These are phyloP conservation scores for Triticum turgidum DNA, from an alignment of 176 grass and related monocot genomes.

Conservation along the genomic window DNA sequence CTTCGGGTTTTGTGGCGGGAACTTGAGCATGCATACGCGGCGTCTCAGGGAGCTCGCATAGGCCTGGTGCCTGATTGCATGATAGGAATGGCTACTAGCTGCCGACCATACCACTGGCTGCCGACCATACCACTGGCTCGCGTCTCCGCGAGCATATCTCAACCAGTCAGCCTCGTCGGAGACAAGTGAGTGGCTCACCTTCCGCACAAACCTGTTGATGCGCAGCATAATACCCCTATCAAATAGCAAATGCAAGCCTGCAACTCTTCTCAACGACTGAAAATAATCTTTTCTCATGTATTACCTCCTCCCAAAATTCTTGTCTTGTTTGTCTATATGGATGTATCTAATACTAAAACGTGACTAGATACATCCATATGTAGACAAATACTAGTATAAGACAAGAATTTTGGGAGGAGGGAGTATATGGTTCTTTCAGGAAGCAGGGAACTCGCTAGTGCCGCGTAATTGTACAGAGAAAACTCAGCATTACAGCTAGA, in stretches of 20 bases:
- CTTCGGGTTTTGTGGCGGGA: conserved; percentile 3
- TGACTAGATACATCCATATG: too few species aligned
- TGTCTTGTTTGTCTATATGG: too few species aligned
- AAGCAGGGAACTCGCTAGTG: background rate
- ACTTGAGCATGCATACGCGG: background rate
- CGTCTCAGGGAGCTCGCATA: background rate
- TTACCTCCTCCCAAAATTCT: too few species aligned
- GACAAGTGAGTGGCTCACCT: conserved; percentile 35
- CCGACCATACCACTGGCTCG: conserved; percentile 9
- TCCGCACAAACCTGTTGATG: conserved; percentile 16
- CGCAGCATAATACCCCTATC: background rate
- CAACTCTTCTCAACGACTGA: background rate
- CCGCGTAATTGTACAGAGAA: conserved; percentile 28
- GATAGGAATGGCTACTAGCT: background rate
- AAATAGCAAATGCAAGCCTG: background rate
- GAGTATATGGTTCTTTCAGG: background rate
- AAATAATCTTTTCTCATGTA: background rate
- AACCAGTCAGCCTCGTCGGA: conserved; percentile 21
- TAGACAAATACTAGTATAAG: too few species aligned
- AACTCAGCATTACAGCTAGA: conserved; percentile 20
- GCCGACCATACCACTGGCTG: conserved; percentile 19
- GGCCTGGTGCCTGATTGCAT: too few species aligned
- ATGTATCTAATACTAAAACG: too few species aligned
- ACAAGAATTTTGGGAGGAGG: too few species aligned
- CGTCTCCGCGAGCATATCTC: conserved; percentile 4